Conservation (phyloP, 2,329 filamentous ascomycete genomes). For the Colletotrichum liriopes region DNA sequence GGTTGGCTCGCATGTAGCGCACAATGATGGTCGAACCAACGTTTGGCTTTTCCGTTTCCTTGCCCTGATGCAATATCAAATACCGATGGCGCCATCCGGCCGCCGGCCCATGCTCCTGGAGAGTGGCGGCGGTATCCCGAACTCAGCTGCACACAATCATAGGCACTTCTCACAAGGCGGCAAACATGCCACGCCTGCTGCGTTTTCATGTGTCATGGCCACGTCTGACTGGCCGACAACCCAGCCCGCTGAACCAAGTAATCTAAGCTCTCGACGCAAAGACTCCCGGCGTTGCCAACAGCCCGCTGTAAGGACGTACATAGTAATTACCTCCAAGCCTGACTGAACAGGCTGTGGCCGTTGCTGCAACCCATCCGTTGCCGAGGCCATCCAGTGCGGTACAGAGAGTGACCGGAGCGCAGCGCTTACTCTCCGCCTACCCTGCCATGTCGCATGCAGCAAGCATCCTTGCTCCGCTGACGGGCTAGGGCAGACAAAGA, state of each 20-base stretch:
- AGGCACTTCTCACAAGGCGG: not conserved
- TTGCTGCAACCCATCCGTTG: not conserved
- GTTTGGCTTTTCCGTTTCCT: not conserved
- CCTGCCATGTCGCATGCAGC: constrained; percentile 19
- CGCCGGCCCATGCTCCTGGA: not conserved
- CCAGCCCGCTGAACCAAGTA: not conserved
- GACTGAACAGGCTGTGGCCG: not conserved
- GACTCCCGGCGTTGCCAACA: not conserved
- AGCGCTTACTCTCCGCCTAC: not conserved
- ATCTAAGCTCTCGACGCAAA: not conserved
- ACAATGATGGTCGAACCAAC: not conserved
- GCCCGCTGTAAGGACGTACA: not conserved
- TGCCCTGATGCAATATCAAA: constrained; percentile 32
- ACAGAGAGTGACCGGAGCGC: not conserved
- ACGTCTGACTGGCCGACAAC: not conserved
- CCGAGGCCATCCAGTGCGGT: constrained; percentile 10
- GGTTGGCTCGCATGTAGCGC: not conserved
- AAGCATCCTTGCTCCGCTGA: constrained; percentile 16
- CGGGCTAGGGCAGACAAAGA: not conserved
- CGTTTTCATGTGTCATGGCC: constrained; percentile 6
- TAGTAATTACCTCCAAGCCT: not conserved
- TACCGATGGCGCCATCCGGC: constrained; percentile 33
- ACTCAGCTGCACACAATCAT: not conserved
- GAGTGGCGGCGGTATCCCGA: constrained; percentile 9
- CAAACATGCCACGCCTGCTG: not conserved